Conservation (phyloP, 78 protist species). For the Dictyostelium brefeldianum region DNA sequence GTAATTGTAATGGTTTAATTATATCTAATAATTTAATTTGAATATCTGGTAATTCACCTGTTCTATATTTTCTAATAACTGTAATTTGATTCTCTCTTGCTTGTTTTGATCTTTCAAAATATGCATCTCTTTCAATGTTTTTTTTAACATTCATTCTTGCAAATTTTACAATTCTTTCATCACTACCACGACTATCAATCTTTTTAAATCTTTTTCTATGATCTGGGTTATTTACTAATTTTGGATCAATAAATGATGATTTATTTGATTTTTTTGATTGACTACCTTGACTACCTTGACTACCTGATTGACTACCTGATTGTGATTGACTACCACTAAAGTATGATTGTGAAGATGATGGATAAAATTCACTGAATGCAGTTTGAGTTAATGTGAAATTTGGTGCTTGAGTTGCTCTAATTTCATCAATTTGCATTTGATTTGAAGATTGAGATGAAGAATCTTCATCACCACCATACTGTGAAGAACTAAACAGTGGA, state of each 20-base stretch:
- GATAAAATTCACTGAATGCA: slow-evolving; percentile 67
- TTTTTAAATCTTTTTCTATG: slow-evolving; percentile 60
- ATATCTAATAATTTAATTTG: slow-evolving; percentile 73
- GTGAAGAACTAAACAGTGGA: slow-evolving; percentile 75
- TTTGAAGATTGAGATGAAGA: neutral
- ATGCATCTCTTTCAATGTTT: slow-evolving; percentile 34
- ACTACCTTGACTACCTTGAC: neutral
- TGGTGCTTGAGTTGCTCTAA: slow-evolving; percentile 68
- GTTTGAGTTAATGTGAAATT: slow-evolving; percentile 55
- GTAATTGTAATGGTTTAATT: slow-evolving; percentile 58
- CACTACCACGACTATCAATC: neutral
- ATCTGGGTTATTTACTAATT: neutral
- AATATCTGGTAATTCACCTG: slow-evolving; percentile 91
- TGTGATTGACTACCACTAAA: neutral
- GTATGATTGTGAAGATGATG: slow-evolving; percentile 51
- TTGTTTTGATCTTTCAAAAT: slow-evolving; percentile 35
- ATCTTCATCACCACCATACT: slow-evolving; percentile 7
- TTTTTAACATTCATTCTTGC: slow-evolving; percentile 57
- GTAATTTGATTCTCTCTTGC: slow-evolving; percentile 77
- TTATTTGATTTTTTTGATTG: neutral
- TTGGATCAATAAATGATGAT: neutral
- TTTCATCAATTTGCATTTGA: slow-evolving; percentile 1
- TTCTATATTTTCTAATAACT: slow-evolving; percentile 82
- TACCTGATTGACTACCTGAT: neutral
- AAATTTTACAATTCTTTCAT: slow-evolving; percentile 29